A percentile compares a stretch with the other conserved stretches of the same genome.
Conservation (phyloP, 1,139 yeast genomes). For the Kodamaea sp. region DNA sequence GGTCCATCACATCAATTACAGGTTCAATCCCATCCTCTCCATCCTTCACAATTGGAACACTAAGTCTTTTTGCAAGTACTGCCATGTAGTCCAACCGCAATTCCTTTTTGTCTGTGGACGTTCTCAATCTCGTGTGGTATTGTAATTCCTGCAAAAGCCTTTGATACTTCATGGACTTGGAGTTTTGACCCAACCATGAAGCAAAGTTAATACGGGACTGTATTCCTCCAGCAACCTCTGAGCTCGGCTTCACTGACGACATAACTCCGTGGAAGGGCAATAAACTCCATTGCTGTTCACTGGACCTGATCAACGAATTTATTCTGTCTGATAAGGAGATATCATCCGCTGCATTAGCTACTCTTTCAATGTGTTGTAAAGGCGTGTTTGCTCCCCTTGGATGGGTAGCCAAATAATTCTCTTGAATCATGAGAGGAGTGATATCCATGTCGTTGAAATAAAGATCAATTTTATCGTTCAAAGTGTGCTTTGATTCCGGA, state of each 20-base stretch:
- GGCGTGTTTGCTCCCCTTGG: conserved; percentile 48
- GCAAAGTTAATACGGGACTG: conserved; percentile 77
- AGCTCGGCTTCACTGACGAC: conserved; percentile 84
- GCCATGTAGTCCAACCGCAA: conserved; percentile 80
- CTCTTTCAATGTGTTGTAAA: conserved; percentile 57
- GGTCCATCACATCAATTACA: conserved; percentile 73
- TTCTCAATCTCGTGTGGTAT: conserved; percentile 78
- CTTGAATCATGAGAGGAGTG: conserved; percentile 95
- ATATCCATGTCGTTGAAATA: conserved; percentile 95
- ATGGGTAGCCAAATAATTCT: conserved; percentile 73
- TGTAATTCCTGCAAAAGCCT: conserved; percentile 85
- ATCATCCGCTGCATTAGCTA: conserved; percentile 81
- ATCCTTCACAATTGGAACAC: conserved; percentile 52
- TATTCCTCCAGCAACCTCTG: conserved; percentile 71
- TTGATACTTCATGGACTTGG: conserved; percentile 76
- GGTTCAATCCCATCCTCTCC: conserved; percentile 66
- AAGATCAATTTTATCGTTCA: conserved; percentile 83
- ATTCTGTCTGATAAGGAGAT: conserved; percentile 81
- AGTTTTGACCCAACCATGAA: conserved; percentile 87
- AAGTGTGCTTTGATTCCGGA: conserved; percentile 50
- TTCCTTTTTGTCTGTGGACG: conserved; percentile 75
- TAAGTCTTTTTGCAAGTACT: conserved; percentile 53
- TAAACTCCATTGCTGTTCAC: conserved; percentile 95
- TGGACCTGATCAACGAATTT: conserved; percentile 78
- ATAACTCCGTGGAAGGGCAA: conserved; percentile 90